Evolutionary conservation across 345 rosid genomes (phyloP).

Genomic region (Reutealis trisperma): DNA sequence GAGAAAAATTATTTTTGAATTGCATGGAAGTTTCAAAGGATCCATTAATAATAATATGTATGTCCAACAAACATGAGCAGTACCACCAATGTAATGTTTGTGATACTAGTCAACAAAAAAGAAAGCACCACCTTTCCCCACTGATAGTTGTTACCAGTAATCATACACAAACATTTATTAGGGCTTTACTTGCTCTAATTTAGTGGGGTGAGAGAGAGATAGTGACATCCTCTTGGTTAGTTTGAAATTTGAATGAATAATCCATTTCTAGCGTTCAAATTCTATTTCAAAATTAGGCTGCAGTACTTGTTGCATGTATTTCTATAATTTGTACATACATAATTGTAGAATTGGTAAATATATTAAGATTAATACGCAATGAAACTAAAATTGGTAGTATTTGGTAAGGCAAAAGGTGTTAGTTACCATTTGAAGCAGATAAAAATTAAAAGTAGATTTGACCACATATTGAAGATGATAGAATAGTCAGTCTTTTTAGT

Average conservation of each 20-base stretch:
- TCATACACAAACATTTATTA: background rate
- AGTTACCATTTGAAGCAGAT: background rate
- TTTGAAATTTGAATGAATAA: background rate
- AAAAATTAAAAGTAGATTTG: background rate
- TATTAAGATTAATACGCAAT: background rate
- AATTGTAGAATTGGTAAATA: background rate
- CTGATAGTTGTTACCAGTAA: background rate
- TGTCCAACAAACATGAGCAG: background rate
- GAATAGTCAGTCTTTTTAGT: too few species aligned
- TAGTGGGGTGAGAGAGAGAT: background rate
- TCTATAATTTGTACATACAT: too few species aligned
- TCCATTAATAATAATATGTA: background rate
- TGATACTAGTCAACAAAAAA: background rate
- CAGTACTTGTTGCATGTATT: too few species aligned
- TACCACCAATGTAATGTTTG: too few species aligned
- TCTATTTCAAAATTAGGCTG: background rate
- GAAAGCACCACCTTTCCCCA: background rate
- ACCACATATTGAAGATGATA: background rate
- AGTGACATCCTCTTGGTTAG: background rate
- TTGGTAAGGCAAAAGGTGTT: background rate
- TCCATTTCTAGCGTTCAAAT: background rate
- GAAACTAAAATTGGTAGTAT: background rate
- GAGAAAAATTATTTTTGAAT: too few species aligned
- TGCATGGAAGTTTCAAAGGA: background rate
- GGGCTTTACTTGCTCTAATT: background rate